Conservation (phyloP, 768 basidiomycete genomes). For the Termitomyces sp. region DNA sequence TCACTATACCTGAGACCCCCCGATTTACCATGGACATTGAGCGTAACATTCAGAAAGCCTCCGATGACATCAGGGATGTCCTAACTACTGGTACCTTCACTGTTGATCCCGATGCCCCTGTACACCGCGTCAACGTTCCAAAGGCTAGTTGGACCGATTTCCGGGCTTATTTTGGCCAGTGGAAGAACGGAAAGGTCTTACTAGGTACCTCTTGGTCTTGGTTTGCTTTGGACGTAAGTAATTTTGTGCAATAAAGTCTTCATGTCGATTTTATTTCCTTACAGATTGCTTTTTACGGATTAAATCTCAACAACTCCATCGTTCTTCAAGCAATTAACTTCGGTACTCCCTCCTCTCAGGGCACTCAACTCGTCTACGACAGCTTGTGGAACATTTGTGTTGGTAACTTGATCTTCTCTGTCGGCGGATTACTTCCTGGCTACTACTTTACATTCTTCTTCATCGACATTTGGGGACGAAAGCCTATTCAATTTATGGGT, state of each 20-base stretch:
- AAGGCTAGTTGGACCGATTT: constrained; percentile 71
- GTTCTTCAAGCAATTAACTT: constrained; percentile 74
- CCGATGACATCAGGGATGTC: constrained; percentile 68
- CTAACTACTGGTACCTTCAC: constrained; percentile 43
- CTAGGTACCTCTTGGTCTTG: constrained; percentile 81
- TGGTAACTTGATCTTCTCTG: constrained; percentile 73
- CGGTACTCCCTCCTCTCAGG: constrained; percentile 36
- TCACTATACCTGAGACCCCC: constrained; percentile 90
- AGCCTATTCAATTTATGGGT: constrained; percentile 77
- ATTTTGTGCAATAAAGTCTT: neutral
- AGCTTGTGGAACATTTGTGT: constrained; percentile 60
- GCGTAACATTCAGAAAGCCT: constrained; percentile 71
- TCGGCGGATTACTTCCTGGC: constrained; percentile 78
- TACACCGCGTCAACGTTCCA: constrained; percentile 63
- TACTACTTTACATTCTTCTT: constrained; percentile 61
- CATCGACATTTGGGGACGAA: constrained; percentile 78
- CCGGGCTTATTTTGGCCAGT: constrained; percentile 55
- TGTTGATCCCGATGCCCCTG: constrained; percentile 48
- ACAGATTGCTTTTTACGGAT: constrained; percentile 84
- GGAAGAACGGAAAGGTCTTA: constrained; percentile 76
- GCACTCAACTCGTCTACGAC: constrained; percentile 42
- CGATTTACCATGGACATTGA: constrained; percentile 92
- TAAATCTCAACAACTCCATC: constrained; percentile 77
- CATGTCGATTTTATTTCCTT: neutral
- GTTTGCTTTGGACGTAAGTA: constrained; percentile 79